Conservation (phyloP, 257 asterid species). For the Gentiana macrophylla region DNA sequence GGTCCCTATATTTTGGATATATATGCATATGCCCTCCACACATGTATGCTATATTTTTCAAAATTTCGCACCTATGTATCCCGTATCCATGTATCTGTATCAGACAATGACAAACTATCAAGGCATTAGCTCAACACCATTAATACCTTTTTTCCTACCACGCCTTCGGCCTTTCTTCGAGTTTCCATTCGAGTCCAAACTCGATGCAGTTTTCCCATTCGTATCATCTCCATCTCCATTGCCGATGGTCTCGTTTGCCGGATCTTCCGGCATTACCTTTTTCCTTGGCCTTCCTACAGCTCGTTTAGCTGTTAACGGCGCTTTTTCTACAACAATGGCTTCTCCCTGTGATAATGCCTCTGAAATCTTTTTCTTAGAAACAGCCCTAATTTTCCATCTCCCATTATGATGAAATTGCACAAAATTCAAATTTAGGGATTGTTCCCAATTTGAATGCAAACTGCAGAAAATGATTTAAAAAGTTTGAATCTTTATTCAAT, state of each 20-base stretch:
- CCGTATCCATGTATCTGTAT: not conserved
- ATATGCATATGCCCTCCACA: too few species aligned
- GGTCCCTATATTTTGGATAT: too few species aligned
- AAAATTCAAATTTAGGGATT: constrained; percentile 25
- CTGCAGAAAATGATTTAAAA: constrained; percentile 25
- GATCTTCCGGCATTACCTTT: constrained; percentile 21
- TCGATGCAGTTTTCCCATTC: constrained; percentile 28
- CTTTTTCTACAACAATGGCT: constrained; percentile 25
- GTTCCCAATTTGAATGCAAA: constrained; percentile 38
- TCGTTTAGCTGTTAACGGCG: constrained; percentile 34
- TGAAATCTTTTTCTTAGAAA: constrained; percentile 26
- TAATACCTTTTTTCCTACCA: constrained; percentile 52
- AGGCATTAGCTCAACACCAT: constrained; percentile 4
- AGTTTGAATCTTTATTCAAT: not conserved
- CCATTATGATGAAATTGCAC: constrained; percentile 34
- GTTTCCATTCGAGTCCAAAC: constrained; percentile 28
- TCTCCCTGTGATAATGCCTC: constrained; percentile 36
- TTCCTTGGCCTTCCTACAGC: constrained; percentile 44
- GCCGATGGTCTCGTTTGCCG: constrained; percentile 24
- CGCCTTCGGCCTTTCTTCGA: constrained; percentile 34
- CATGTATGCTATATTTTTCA: too few species aligned
- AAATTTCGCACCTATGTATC: too few species aligned
- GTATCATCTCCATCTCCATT: constrained; percentile 18
- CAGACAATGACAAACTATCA: not conserved
- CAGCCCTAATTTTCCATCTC: constrained; percentile 40